phyloP scores from a whole-genome alignment of 75 land plant genomes.

The Selaginella tamariscina region DNA sequence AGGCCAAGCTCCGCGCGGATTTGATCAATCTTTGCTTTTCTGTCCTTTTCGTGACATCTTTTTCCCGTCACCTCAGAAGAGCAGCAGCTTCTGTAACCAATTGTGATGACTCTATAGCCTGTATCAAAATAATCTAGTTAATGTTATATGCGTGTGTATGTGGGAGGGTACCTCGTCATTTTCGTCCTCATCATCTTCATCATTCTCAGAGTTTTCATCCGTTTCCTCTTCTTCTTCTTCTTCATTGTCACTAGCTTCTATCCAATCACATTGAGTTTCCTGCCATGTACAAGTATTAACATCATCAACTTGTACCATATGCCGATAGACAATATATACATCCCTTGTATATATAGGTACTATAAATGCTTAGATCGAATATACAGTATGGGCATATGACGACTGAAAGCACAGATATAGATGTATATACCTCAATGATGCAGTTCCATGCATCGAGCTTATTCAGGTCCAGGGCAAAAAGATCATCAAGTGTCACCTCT shows the following conservation, averaged over 20 bases:
- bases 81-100: slow-evolving; percentile 76
- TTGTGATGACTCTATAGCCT: slow-evolving; percentile 2
- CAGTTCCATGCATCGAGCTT: slow-evolving; percentile 99
- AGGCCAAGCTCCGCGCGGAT: slow-evolving; percentile 88
- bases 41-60: slow-evolving; percentile 76
- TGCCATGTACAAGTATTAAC: neutral
- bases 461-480: slow-evolving; percentile 74
- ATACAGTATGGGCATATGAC: neutral
- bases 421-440: slow-evolving; percentile 60
- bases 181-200: slow-evolving; percentile 30
- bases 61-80: slow-evolving; percentile 72
- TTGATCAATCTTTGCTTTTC: slow-evolving; percentile 77
- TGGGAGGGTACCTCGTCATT: slow-evolving; percentile 23
- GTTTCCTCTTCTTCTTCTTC: slow-evolving; percentile 50
- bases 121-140: too few species aligned
- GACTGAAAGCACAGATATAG: neutral
- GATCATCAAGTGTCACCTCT: slow-evolving; percentile 91
- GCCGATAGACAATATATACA: too few species aligned
- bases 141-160: too few species aligned
- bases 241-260: slow-evolving; percentile 38
- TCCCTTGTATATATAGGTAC: neutral
- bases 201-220: slow-evolving; percentile 31
- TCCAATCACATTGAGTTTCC: slow-evolving; percentile 67
- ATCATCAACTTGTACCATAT: too few species aligned
- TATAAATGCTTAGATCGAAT: neutral